These are phyloP conservation scores for Chrysochromulina parva DNA, from an alignment of 78 protist genomes.

Conservation along the genomic window DNA sequence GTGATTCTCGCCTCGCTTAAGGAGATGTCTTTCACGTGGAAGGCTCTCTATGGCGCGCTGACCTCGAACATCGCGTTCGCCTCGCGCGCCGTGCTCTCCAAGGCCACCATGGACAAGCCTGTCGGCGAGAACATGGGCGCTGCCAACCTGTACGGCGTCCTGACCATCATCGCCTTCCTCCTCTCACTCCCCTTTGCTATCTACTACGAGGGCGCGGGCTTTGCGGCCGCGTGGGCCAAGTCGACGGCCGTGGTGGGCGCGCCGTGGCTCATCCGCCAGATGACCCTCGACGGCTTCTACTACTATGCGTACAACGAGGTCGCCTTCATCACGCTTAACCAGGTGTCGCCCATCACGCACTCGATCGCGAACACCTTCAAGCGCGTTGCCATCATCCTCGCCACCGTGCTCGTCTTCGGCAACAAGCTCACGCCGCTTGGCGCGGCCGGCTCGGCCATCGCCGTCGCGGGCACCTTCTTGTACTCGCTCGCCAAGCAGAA, in stretches of 20 bases:
- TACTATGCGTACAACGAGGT: conserved; percentile 22
- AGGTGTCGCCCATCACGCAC: conserved; percentile 36
- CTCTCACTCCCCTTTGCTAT: conserved; percentile 9
- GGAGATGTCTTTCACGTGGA: conserved; percentile 32
- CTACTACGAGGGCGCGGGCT: not conserved
- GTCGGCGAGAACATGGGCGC: conserved; percentile 25
- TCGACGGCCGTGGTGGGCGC: not conserved
- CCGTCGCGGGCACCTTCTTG: conserved; percentile 18
- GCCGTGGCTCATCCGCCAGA: not conserved
- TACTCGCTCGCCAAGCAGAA: conserved; percentile 7
- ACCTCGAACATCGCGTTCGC: conserved; percentile 24
- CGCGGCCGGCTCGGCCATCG: conserved; percentile 23
- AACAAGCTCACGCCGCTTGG: not conserved
- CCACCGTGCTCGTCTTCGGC: conserved; percentile 34
- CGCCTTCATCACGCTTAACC: conserved; percentile 27
- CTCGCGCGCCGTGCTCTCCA: conserved; percentile 22
- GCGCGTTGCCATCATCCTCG: conserved; percentile 38
- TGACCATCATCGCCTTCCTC: conserved; percentile 23
- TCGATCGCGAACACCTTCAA: conserved; percentile 31
- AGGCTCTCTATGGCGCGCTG: conserved; percentile 1
- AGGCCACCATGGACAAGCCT: conserved; percentile 2
- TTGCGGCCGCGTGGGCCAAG: not conserved
- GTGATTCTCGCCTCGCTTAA: conserved; percentile 27
- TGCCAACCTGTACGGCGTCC: conserved; percentile 27
- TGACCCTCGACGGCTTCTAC: not conserved